phyloP scores from a whole-genome alignment of 257 asterid genomes.

The Capsicum baccatum region DNA sequence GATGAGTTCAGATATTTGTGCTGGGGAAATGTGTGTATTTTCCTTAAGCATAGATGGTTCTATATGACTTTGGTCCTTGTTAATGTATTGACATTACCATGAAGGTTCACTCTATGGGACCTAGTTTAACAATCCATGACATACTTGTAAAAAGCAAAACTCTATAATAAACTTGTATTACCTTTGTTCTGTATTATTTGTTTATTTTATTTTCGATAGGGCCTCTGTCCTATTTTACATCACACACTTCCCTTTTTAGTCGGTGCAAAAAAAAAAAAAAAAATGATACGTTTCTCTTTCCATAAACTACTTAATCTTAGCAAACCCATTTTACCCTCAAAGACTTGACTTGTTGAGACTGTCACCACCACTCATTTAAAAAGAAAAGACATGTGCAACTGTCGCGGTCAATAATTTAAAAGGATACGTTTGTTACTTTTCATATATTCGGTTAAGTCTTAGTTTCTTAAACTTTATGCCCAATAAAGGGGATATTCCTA shows the following conservation, averaged over 20 bases:
- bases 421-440: not conserved
- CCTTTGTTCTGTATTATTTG: not conserved
- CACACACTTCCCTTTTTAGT: not conserved
- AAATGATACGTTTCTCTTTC: not conserved
- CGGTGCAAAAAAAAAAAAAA: not conserved
- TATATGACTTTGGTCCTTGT: not conserved
- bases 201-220: not conserved
- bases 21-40: not conserved
- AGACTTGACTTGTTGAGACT: not conserved
- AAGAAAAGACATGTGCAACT: not conserved
- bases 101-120: not conserved
- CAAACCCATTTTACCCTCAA: not conserved
- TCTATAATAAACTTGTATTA: not conserved
- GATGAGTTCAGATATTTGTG: constrained; percentile 8
- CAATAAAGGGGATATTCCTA: not conserved
- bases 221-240: not conserved
- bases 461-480: not conserved
- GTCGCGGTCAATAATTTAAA: not conserved
- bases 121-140: not conserved
- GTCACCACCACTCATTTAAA: not conserved
- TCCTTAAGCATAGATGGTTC: not conserved
- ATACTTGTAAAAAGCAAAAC: not conserved
- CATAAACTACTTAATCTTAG: not conserved
- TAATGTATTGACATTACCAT: not conserved
- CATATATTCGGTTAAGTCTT: not conserved